A percentile compares a stretch with the other conserved stretches of the same genome.
Conservation (phyloP, 495 filamentous ascomycete genomes). For the Aspergillus heteromorphus region DNA sequence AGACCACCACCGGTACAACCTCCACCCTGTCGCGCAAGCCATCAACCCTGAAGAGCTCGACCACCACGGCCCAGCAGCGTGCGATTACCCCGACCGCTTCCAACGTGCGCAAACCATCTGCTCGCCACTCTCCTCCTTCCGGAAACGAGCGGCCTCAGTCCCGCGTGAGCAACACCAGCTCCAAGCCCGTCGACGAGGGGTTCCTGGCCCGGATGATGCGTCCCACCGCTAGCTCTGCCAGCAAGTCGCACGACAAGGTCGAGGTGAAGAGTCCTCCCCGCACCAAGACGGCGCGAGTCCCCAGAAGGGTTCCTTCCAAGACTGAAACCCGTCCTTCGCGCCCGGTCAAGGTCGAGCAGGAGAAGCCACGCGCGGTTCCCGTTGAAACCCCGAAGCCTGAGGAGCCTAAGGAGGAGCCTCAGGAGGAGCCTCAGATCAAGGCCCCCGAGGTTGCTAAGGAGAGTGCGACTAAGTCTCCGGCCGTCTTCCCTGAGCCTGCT, state of each 20-base stretch:
- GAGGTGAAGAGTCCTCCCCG: slow-evolving; percentile 40
- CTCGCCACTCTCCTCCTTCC: slow-evolving; percentile 36
- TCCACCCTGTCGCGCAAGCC: slow-evolving; percentile 37
- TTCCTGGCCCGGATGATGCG: slow-evolving; percentile 94
- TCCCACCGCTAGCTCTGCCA: slow-evolving; percentile 73
- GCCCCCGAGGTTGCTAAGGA: slow-evolving; percentile 4
- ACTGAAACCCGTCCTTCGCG: slow-evolving; percentile 17
- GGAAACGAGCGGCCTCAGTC: slow-evolving; percentile 36
- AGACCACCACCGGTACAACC: slow-evolving; percentile 29
- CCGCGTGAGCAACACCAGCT: slow-evolving; percentile 33
- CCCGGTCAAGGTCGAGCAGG: slow-evolving; percentile 14
- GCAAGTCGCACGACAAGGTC: slow-evolving; percentile 69
- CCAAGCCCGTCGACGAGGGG: slow-evolving; percentile 57
- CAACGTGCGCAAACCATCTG: slow-evolving; percentile 30
- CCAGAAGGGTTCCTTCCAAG: slow-evolving; percentile 22
- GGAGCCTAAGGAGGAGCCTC: neutral
- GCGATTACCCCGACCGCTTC: slow-evolving; percentile 19
- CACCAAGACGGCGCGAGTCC: slow-evolving; percentile 9
- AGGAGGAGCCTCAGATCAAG: slow-evolving; percentile 2
- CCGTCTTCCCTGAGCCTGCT: slow-evolving; percentile 1
- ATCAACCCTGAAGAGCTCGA: slow-evolving; percentile 32
- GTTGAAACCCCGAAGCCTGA: slow-evolving; percentile 2
- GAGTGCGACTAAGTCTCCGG: neutral
- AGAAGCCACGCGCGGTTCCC: slow-evolving; percentile 9
- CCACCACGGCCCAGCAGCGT: slow-evolving; percentile 15